Base-by-base conservation (phyloP, 169 alveolate species). In the Cyclospora cayetanensis region DNA sequence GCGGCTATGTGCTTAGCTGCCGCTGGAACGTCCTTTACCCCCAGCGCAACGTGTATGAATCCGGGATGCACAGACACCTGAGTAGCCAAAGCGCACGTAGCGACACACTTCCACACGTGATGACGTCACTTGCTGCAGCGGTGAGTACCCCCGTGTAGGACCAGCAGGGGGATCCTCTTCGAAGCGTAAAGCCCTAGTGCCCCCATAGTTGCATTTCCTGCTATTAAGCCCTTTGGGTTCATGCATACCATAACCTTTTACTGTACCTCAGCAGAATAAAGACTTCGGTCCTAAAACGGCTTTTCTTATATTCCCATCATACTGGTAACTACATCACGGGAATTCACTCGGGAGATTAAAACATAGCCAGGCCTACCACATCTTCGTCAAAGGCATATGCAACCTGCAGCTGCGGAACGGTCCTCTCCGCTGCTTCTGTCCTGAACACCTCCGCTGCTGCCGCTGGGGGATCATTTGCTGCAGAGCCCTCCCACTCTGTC, bases 31-130 rank as follows among this genome's bases (percentile, higher is more conserved):
- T 87, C 92, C 37, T 43, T 79, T 34, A 87, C 92, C 1, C 74
- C 86, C 79, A 87, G 25, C 9, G 92, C 92, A 35, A 87, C 53
- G 63, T 87, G 82, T 52, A 77, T 27, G 25, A 87, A 87, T 15
- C 92, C 80, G 41, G 92, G 92, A 43, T 87, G 87, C 22, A 87
- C 82, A 37, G 87, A 79, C 53, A 87, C 82, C 92, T 87, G 60
- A 42, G 46, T 55, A 27, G 66, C 70, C 35, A 43, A 53, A 25
- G 39, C 25, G 39, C 11, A 63, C 66, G 66, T 43, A 76, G n/a
- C n/a, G n/a, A n/a, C n/a, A n/a, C n/a, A n/a, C n/a, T n/a, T n/a
- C n/a, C n/a, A n/a, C n/a, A n/a, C n/a, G n/a, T n/a, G n/a, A n/a
- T n/a, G n/a, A n/a, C n/a, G n/a, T n/a, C n/a, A n/a, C n/a, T n/a